Conservation (phyloP, 1,284 basidiomycete genomes). For the Takashimella tepidaria region DNA sequence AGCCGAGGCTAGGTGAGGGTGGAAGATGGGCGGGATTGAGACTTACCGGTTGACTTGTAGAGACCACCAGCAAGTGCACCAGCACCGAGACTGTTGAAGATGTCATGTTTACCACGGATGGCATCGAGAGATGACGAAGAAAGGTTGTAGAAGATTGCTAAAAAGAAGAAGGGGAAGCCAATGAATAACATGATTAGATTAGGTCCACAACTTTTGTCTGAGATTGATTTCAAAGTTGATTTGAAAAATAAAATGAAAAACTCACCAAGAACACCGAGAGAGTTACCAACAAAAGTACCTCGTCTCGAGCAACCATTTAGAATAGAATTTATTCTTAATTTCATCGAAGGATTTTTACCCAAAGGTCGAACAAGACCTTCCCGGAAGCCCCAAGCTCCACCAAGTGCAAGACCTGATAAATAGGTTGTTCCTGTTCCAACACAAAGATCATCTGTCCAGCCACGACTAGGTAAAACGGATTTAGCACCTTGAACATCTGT, state of each 20-base stretch:
- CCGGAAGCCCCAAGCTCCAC: slow-evolving; percentile 91
- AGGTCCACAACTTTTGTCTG: too few relatives aligned
- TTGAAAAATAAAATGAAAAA: slow-evolving; percentile 6
- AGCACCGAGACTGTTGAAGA: slow-evolving; percentile 82
- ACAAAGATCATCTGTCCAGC: slow-evolving; percentile 99
- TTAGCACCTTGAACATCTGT: slow-evolving; percentile 76
- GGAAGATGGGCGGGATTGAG: too few relatives aligned
- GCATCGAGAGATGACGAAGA: slow-evolving; percentile 91
- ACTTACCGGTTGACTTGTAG: slow-evolving; percentile 88
- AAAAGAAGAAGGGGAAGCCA: too few relatives aligned
- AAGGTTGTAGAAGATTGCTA: slow-evolving; percentile 92
- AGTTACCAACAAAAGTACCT: slow-evolving; percentile 97
- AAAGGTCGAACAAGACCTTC: slow-evolving; percentile 85
- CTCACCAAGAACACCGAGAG: slow-evolving; percentile 90
- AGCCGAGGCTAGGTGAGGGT: too few relatives aligned
- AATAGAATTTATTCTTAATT: slow-evolving; percentile 92
- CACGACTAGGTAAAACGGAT: slow-evolving; percentile 84
- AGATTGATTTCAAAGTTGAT: not conserved
- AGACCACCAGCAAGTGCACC: slow-evolving; percentile 85
- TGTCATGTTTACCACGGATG: slow-evolving; percentile 86
- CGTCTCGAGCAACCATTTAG: slow-evolving; percentile 94
- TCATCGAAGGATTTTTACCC: slow-evolving; percentile 59
- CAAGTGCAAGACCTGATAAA: slow-evolving; percentile 89
- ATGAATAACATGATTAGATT: too few relatives aligned
- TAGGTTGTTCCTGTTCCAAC: slow-evolving; percentile 99